phyloP scores from a whole-genome alignment of 1,139 yeast genomes.

The Kluyveromyces sp. region DNA sequence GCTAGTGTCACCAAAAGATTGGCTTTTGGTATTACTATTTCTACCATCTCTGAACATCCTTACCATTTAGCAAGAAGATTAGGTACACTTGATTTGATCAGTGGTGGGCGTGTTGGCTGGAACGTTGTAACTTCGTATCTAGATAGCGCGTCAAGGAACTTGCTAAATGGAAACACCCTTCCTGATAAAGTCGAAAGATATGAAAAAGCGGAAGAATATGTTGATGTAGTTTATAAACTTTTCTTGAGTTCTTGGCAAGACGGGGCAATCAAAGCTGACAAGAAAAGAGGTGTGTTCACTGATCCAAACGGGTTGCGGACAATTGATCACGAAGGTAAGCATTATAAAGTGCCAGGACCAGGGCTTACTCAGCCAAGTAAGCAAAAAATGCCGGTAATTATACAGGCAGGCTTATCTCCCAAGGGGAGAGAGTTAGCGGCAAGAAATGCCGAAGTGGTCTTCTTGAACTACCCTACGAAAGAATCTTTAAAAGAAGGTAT shows the following conservation, averaged over 20 bases:
- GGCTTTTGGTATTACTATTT: slow-evolving; percentile 39
- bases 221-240: slow-evolving; percentile 36
- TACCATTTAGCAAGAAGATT: slow-evolving; percentile 39
- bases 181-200: slow-evolving; percentile 39
- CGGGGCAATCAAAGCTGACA: slow-evolving; percentile 36
- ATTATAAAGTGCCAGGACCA: slow-evolving; percentile 41
- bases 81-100: slow-evolving; percentile 38
- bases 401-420: slow-evolving; percentile 44
- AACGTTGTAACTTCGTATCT: slow-evolving; percentile 37
- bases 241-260: slow-evolving; percentile 41
- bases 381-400: slow-evolving; percentile 39
- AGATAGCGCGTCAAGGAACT: slow-evolving; percentile 37
- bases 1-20: slow-evolving; percentile 37
- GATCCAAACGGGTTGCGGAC: slow-evolving; percentile 37
- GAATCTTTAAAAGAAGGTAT: slow-evolving; percentile 15
- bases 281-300: slow-evolving; percentile 32
- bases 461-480: slow-evolving; percentile 30
- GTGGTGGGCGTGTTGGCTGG: slow-evolving; percentile 42
- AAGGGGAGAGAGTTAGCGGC: slow-evolving; percentile 41
- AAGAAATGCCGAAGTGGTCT: slow-evolving; percentile 39
- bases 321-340: slow-evolving; percentile 36
- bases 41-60: slow-evolving; percentile 40
- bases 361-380: slow-evolving; percentile 38
- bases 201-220: slow-evolving; percentile 37
- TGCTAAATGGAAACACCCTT: slow-evolving; percentile 32